phyloP scores from a whole-genome alignment of 352 stramenopile species.

The Thraustochytrium striatum region DNA sequence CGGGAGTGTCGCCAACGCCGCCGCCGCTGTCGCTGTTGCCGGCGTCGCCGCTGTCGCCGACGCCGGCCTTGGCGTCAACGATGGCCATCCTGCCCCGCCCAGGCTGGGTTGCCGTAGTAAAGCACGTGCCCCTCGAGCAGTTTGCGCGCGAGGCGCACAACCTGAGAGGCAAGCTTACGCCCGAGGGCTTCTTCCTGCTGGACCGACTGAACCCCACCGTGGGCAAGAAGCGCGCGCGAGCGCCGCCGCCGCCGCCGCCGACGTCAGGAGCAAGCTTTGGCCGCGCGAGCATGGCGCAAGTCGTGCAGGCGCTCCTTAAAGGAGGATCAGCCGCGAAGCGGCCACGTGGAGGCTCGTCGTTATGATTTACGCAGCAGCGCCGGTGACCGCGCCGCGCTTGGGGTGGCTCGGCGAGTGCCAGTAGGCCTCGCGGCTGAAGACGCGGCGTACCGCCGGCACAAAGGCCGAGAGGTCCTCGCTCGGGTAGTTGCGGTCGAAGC shows the following conservation, averaged over 20 bases:
- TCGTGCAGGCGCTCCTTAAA: not conserved
- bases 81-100: not conserved
- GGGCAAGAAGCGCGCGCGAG: not conserved
- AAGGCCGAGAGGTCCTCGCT: conserved; percentile 14
- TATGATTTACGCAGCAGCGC: not conserved
- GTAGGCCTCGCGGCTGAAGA: conserved; percentile 44
- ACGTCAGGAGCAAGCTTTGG: not conserved
- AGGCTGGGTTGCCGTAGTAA: not conserved
- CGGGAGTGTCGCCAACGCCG: not conserved
- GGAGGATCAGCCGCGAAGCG: not conserved
- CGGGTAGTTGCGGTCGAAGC: conserved; percentile 40
- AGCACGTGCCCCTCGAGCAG: not conserved
- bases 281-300: not conserved
- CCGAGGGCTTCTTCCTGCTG: not conserved
- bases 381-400: conserved; percentile 46
- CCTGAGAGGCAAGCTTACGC: too few species aligned
- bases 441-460: conserved; percentile 41
- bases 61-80: not conserved
- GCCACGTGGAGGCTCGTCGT: not conserved
- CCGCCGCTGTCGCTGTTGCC: too few species aligned
- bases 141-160: not conserved
- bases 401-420: conserved; percentile 43
- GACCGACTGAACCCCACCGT: not conserved
- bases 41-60: not conserved
- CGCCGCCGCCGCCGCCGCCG: not conserved